Evolutionary conservation across 371 early-diverging fungal species (phyloP).

Genomic region (Mucor piriformis): DNA sequence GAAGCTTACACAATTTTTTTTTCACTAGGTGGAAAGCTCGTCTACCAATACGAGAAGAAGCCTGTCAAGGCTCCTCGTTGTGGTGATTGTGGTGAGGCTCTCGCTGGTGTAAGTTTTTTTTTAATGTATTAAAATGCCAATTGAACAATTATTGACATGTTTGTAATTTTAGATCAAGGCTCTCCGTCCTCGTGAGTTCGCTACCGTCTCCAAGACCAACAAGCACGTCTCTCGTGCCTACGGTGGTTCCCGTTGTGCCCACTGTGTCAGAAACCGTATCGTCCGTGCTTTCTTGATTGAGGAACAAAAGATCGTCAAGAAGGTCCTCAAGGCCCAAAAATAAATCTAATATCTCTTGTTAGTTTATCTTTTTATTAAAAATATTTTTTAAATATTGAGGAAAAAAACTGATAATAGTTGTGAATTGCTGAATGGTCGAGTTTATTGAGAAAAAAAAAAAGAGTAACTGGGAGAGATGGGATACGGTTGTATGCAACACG

Average conservation of each 20-base stretch:
- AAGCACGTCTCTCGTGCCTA: conserved; percentile 96
- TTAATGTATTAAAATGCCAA: background rate
- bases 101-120: conserved; percentile 81
- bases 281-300: conserved; percentile 98
- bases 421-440: too few relatives aligned
- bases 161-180: conserved; percentile 78
- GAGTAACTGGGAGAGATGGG: too few relatives aligned
- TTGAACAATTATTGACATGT: background rate
- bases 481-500: too few relatives aligned
- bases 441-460: too few relatives aligned
- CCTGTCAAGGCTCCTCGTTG: conserved; percentile 91
- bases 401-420: background rate
- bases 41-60: conserved; percentile 92
- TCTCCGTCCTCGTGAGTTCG: conserved; percentile 90
- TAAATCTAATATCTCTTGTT: conserved; percentile 15
- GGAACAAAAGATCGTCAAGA: conserved; percentile 99
- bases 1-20: background rate
- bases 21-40: conserved; percentile 83
- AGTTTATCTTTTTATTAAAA: background rate
- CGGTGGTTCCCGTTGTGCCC: conserved; percentile 94
- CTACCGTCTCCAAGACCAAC: conserved; percentile 88
- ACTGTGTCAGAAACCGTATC: conserved; percentile 94
- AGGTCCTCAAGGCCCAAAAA: conserved; percentile 86
- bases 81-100: conserved; percentile 95
- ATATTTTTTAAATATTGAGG: background rate